These are phyloP conservation scores for Chaetomium strumarium DNA, from an alignment of 2,329 filamentous ascomycete species.

Conservation along the genomic window DNA sequence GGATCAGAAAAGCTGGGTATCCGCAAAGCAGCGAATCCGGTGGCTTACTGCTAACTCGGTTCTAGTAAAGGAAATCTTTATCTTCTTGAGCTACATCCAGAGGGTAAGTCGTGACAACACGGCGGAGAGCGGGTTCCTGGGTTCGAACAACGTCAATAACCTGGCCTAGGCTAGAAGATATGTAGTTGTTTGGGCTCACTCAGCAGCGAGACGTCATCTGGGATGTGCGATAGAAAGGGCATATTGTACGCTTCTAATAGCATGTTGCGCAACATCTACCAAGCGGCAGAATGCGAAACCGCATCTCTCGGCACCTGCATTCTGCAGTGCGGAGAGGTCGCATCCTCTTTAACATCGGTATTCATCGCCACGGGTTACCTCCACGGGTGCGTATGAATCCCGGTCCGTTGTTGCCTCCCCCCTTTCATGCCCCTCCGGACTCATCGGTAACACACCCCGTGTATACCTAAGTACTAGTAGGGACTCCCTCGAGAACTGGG, in stretches of 20 bases:
- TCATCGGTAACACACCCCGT: not conserved
- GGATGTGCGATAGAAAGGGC: no score
- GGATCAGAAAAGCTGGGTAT: not conserved
- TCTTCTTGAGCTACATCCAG: conserved; percentile 26
- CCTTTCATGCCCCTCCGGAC: no score
- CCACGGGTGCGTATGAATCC: conserved; percentile 20
- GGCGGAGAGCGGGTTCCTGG: conserved; percentile 18
- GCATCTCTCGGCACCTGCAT: not conserved
- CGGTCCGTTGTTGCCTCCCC: no score
- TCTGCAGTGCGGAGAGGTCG: not conserved
- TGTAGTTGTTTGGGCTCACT: conserved; percentile 17
- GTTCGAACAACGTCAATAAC: conserved; percentile 24
- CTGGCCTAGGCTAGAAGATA: conserved; percentile 26
- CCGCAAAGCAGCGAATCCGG: no score
- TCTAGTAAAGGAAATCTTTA: no score
- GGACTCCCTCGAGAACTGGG: conserved; percentile 20
- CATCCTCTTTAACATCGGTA: not conserved
- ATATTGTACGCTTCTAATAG: not conserved
- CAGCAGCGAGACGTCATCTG: conserved; percentile 26
- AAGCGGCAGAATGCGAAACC: no score
- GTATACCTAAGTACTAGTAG: no score
- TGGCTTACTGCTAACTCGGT: no score
- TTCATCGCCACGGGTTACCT: conserved; percentile 24
- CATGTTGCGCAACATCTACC: no score
- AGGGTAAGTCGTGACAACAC: no score